phyloP scores from a whole-genome alignment of 768 basidiomycete species.

The Termitomyces sp. region DNA sequence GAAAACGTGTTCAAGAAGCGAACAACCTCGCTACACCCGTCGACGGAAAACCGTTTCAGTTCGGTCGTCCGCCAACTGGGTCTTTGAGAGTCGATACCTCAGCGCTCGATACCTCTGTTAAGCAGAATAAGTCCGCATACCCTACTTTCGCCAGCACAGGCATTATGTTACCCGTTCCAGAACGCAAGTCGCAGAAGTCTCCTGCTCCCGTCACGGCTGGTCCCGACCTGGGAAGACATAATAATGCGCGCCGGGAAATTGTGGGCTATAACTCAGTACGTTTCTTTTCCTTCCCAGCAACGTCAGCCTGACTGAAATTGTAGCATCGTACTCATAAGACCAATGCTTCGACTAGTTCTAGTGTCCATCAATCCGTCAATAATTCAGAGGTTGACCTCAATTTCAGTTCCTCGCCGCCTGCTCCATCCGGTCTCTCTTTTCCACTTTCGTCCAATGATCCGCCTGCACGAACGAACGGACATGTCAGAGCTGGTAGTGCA shows the following conservation, averaged over 20 bases:
- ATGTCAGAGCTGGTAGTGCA: conserved; percentile 74
- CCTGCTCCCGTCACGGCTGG: conserved; percentile 82
- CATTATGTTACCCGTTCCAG: conserved; percentile 51
- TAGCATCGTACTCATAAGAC: conserved; percentile 42
- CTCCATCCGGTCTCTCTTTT: conserved; percentile 32
- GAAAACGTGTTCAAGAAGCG: conserved; percentile 52
- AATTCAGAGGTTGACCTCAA: conserved; percentile 62
- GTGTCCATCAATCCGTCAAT: conserved; percentile 69
- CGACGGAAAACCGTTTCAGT: conserved; percentile 49
- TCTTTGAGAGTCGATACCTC: conserved; percentile 73
- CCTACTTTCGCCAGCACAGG: conserved; percentile 62
- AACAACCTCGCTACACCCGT: conserved; percentile 46
- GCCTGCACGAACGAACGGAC: conserved; percentile 50
- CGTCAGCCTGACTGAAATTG: conserved; percentile 9
- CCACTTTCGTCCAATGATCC: conserved; percentile 37
- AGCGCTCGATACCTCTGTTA: conserved; percentile 49
- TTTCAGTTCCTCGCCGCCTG: conserved; percentile 50
- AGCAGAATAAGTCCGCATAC: conserved; percentile 85
- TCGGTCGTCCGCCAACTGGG: conserved; percentile 61
- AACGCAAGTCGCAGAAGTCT: conserved; percentile 57
- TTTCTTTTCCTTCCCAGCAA: conserved; percentile 11
- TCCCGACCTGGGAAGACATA: conserved; percentile 78
- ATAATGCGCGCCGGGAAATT: conserved; percentile 63
- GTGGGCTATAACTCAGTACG: conserved; percentile 68
- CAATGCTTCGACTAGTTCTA: conserved; percentile 38